phyloP scores from a whole-genome alignment of 2,329 filamentous ascomycete genomes.

The Immersiporthe knoxdaviesiana region DNA sequence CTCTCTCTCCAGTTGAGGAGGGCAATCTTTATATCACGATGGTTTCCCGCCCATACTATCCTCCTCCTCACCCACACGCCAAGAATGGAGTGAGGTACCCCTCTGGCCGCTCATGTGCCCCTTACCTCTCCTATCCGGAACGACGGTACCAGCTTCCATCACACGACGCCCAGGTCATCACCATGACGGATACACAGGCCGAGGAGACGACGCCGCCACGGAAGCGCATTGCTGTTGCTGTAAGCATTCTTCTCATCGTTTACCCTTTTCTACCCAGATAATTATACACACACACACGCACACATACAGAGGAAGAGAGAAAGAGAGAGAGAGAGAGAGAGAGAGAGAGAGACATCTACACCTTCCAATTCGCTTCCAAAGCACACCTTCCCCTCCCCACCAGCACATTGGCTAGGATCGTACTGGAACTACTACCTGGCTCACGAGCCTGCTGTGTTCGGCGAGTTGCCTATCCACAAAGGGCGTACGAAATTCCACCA shows the following conservation, averaged over 20 bases:
- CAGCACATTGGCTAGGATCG: not conserved
- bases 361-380: not conserved
- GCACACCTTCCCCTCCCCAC: not conserved
- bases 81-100: slow-evolving; percentile 44
- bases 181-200: slow-evolving; percentile 46
- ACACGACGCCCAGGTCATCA: slow-evolving; percentile 42
- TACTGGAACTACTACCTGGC: not conserved
- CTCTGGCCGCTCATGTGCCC: slow-evolving; percentile 41
- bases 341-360: too few species aligned
- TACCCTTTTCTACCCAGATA: not conserved
- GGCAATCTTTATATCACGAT: slow-evolving; percentile 38
- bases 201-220: slow-evolving; percentile 52
- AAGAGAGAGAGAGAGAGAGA: too few species aligned
- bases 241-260: slow-evolving; percentile 41
- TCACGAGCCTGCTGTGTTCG: not conserved
- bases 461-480: not conserved
- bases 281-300: not conserved
- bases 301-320: too few species aligned
- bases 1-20: not conserved
- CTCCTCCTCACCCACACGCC: slow-evolving; percentile 33
- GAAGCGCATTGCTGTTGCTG: slow-evolving; percentile 63
- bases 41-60: slow-evolving; percentile 47
- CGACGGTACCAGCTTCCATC: slow-evolving; percentile 44
- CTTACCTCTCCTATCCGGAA: slow-evolving; percentile 43
- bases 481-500: not conserved